A percentile compares a stretch with the other conserved stretches of the same genome.
phyloP scores from a whole-genome alignment of 176 grass and related monocot species.

The Avena atlantica region DNA sequence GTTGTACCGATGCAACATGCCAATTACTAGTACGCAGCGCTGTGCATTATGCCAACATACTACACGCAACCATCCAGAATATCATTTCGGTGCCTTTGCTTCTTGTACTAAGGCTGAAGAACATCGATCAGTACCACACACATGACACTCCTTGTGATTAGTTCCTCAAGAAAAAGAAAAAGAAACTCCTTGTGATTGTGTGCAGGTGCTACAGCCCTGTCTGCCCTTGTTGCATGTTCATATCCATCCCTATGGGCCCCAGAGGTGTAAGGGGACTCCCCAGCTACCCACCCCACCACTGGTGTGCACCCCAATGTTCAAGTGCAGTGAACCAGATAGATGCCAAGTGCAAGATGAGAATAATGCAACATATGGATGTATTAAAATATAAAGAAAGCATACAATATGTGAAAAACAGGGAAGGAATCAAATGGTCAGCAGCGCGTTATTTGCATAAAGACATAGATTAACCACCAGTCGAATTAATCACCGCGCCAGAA shows the following conservation, averaged over 20 bases:
- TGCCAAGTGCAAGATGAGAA: neutral
- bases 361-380: neutral
- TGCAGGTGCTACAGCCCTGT: neutral
- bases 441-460: neutral
- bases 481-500: neutral
- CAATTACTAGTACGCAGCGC: conserved; percentile 8
- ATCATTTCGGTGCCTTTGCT: conserved; percentile 36
- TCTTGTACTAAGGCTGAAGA: neutral
- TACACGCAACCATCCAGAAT: neutral
- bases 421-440: neutral
- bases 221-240: neutral
- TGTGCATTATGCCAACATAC: neutral
- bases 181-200: neutral
- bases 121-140: conserved; percentile 13
- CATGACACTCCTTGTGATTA: neutral
- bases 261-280: conserved; percentile 31
- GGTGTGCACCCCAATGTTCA: neutral
- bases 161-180: too few species aligned
- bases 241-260: neutral
- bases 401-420: neutral
- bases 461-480: neutral
- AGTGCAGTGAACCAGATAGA: conserved; percentile 35
- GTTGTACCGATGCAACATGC: neutral
- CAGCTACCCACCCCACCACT: conserved; percentile 39
- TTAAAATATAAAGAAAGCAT: too few species aligned